Conservation (phyloP, 805 yeast species). For the Wickerhamomyces xylosicus region DNA sequence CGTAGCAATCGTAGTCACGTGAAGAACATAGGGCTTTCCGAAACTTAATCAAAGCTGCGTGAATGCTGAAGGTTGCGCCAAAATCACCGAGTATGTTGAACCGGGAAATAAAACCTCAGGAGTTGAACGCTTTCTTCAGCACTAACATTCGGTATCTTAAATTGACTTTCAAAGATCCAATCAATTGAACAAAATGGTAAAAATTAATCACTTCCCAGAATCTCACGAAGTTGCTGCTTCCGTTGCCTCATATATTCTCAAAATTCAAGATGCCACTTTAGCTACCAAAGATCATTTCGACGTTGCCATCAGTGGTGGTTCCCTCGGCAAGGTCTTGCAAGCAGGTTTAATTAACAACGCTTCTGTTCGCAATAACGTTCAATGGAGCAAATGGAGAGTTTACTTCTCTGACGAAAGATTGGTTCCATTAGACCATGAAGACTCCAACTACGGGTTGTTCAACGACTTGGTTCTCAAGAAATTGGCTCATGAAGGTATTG, state of each 20-base stretch:
- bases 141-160: no score
- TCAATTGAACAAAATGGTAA: constrained; percentile 20
- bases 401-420: constrained; percentile 88
- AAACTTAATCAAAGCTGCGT: no score
- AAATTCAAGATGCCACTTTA: constrained; percentile 53
- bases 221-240: constrained; percentile 52
- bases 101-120: no score
- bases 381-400: constrained; percentile 72
- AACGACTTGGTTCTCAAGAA: constrained; percentile 36
- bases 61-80: no score
- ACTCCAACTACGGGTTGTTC: constrained; percentile 80
- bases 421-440: constrained; percentile 72
- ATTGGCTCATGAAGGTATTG: constrained; percentile 23
- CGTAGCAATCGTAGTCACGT: no score
- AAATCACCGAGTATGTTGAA: no score
- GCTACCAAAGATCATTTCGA: constrained; percentile 36
- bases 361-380: constrained; percentile 30
- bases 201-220: constrained; percentile 32
- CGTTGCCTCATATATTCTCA: constrained; percentile 53
- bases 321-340: constrained; percentile 60
- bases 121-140: no score
- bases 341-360: constrained; percentile 55
- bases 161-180: no score
- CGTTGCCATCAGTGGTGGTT: constrained; percentile 87
- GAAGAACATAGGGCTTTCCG: no score